phyloP scores from a whole-genome alignment of 176 grass and related monocot species.

The Hsuehochloa calcarea region DNA sequence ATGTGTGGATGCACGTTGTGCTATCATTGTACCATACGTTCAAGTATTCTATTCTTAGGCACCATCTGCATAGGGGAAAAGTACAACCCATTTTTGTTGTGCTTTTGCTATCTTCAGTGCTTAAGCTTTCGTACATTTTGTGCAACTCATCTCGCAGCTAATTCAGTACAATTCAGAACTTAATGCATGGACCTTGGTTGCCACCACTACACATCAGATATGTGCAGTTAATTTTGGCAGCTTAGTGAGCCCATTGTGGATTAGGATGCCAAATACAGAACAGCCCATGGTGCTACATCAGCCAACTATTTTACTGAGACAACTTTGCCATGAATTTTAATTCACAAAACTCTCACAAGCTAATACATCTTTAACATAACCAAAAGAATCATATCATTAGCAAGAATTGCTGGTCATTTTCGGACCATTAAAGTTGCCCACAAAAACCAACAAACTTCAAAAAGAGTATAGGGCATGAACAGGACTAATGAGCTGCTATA shows the following conservation, averaged over 20 bases:
- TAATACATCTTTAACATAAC: background rate
- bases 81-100: background rate
- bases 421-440: conserved; percentile 12
- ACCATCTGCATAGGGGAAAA: conserved; percentile 16
- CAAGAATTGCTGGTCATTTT: background rate
- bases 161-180: conserved; percentile 4
- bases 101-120: conserved; percentile 6
- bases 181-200: background rate
- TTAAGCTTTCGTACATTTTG: conserved; percentile 9
- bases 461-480: background rate
- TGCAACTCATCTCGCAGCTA: conserved; percentile 8
- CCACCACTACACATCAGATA: background rate
- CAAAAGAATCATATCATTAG: background rate
- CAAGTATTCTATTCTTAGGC: conserved; percentile 29
- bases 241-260: background rate
- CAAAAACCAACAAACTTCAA: background rate
- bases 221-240: conserved; percentile 3
- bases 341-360: background rate
- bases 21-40: conserved; percentile 12
- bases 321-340: background rate
- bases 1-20: conserved; percentile 29
- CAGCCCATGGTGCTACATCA: conserved; percentile 1
- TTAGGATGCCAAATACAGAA: conserved; percentile 16
- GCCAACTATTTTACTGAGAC: background rate
- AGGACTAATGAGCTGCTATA: background rate